phyloP scores from a whole-genome alignment of 2,329 filamentous ascomycete species.

The Beauveria sp. region DNA sequence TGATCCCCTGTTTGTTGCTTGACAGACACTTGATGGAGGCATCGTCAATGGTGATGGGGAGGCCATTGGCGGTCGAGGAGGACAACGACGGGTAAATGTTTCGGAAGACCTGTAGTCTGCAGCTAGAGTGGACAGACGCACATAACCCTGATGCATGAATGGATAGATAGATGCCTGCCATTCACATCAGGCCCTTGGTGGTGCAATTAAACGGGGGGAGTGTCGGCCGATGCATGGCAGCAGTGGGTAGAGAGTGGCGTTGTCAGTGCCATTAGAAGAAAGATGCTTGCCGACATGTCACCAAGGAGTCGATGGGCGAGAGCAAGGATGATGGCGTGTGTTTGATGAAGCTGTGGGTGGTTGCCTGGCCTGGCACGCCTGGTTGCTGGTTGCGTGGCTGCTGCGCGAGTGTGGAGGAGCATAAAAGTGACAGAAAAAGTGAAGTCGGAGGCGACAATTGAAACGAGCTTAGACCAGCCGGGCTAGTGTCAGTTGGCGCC shows the following conservation, averaged over 20 bases:
- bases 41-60: not conserved
- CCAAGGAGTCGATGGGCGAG: too few relatives aligned
- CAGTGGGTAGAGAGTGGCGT: not conserved
- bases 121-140: not conserved
- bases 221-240: too few relatives aligned
- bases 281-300: too few relatives aligned
- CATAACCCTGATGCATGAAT: not conserved
- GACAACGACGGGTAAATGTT: not conserved
- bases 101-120: not conserved
- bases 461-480: not conserved
- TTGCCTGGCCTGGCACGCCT: too few relatives aligned
- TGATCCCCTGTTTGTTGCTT: not conserved
- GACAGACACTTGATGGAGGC: not conserved
- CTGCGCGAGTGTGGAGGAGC: not conserved
- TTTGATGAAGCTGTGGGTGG: too few relatives aligned
- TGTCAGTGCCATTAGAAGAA: not conserved
- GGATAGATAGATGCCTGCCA: not conserved
- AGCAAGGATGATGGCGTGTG: too few relatives aligned
- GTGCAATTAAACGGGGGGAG: too few relatives aligned
- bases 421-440: too few relatives aligned
- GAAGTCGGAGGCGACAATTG: not conserved
- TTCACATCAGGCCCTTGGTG: too few relatives aligned
- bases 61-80: not conserved
- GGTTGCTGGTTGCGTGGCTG: too few relatives aligned
- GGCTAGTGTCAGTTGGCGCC: constrained; percentile 1